These are phyloP conservation scores for Sclerotinia glacialis DNA, from an alignment of 2,329 filamentous ascomycete species.

Conservation along the genomic window DNA sequence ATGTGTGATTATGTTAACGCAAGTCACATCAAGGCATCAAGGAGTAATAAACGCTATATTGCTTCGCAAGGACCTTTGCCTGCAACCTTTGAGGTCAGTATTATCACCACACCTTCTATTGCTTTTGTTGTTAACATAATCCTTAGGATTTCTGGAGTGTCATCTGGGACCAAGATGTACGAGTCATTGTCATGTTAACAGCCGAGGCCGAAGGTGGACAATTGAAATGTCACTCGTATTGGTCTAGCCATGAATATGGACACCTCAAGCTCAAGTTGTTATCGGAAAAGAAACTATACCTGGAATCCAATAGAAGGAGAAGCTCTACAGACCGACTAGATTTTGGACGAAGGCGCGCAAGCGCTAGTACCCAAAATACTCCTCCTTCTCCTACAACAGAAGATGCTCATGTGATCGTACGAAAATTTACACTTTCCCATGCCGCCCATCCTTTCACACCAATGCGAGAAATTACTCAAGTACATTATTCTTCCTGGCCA, in stretches of 20 bases:
- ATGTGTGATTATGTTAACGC: constrained; percentile 95
- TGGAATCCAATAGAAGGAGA: constrained; percentile 59
- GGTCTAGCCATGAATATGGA: constrained; percentile 77
- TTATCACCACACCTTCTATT: constrained; percentile 4
- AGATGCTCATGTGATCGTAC: constrained; percentile 73
- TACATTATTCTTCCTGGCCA: constrained; percentile 96
- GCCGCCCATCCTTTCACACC: constrained; percentile 74
- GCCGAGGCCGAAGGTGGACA: constrained; percentile 92
- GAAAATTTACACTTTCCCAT: constrained; percentile 83
- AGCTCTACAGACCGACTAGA: constrained; percentile 42
- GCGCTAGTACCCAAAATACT: constrained; percentile 50
- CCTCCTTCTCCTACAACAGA: constrained; percentile 46
- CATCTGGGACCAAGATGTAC: constrained; percentile 93
- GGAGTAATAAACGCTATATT: constrained; percentile 90
- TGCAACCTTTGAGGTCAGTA: constrained; percentile 78
- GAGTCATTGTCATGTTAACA: constrained; percentile 94
- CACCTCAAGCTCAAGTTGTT: constrained; percentile 70
- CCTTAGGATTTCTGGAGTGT: constrained; percentile 93
- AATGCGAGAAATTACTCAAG: constrained; percentile 87
- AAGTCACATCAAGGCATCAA: constrained; percentile 74
- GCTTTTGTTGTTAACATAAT: constrained; percentile 18
- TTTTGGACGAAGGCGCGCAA: constrained; percentile 50
- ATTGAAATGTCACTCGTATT: constrained; percentile 93
- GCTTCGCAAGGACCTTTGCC: constrained; percentile 92
- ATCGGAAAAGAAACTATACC: constrained; percentile 76